Percentiles rank a stretch among this genome's conserved stretches.
These are phyloP conservation scores for Aspergillus cristatus DNA, from an alignment of 495 filamentous ascomycete genomes.

Conservation along the genomic window DNA sequence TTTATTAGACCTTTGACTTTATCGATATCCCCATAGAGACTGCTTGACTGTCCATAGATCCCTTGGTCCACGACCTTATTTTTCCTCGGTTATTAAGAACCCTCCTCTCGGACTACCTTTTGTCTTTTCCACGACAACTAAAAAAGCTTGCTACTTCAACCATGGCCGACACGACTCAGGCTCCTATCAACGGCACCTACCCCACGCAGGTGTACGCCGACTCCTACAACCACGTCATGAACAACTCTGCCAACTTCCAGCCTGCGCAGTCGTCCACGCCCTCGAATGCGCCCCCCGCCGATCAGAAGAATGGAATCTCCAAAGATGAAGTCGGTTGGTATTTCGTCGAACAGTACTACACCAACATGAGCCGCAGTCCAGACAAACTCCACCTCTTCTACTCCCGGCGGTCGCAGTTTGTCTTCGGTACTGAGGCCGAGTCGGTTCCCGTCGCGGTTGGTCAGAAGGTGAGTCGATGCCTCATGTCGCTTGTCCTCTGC, in stretches of 20 bases:
- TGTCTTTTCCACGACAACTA: too few species aligned
- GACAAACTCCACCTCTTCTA: conserved; percentile 91
- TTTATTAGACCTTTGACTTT: conserved; percentile 7
- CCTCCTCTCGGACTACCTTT: conserved; percentile 11
- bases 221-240: conserved; percentile 30
- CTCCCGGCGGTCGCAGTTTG: conserved; percentile 70
- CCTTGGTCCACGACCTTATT: conserved; percentile 6
- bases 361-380: conserved; percentile 84
- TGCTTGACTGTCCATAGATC: conserved; percentile 1
- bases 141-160: conserved; percentile 13
- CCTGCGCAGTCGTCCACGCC: conserved; percentile 37
- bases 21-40: conserved; percentile 2
- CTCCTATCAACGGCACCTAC: conserved; percentile 39
- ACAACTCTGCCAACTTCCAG: conserved; percentile 35
- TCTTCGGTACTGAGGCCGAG: conserved; percentile 80
- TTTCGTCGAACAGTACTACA: conserved; percentile 99
- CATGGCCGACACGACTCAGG: conserved; percentile 38
- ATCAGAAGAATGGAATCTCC: conserved; percentile 37
- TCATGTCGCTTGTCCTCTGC: conserved; percentile 6
- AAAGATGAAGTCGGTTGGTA: conserved; percentile 98
- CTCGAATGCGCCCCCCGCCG: conserved; percentile 29
- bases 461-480: conserved; percentile 55
- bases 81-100: conserved; percentile 9
- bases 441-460: conserved; percentile 74
- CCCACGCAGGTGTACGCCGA: conserved; percentile 32